Evolutionary conservation across 495 filamentous ascomycete genomes (phyloP), one percentile per base, ranked within the genome.

Genomic region (Apodospora peruviana): DNA sequence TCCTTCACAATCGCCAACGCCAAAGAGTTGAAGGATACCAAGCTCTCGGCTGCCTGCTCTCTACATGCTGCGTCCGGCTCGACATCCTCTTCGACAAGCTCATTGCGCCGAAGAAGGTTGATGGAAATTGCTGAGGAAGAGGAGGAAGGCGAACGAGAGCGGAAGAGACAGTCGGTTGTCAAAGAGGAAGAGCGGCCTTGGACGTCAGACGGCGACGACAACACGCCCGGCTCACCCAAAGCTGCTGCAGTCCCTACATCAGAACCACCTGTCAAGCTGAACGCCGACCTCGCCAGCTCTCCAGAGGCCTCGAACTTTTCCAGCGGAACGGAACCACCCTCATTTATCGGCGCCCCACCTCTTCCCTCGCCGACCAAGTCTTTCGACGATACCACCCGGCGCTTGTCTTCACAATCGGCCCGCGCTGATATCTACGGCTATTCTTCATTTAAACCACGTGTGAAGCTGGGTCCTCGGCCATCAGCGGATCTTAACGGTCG

Each of bases 81-180:
- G 9, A 87, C 87, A 40, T 89, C 84, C 24, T 95, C 90, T 10
- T 95, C 90, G 2, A 87, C 82, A 29, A 88, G 83, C 62, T 94
- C 87, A 25, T 73, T 90, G 52, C 84, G 83, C 38, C 76, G 80
- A 66, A 77, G 83, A 48, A 80, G 84, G 52, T 69, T 97, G 61
- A 83, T 89, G 73, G 93, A 93, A 66, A 97, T 96, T 60, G 83
- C 86, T 41, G 93, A 96, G 63, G 93, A 98, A 40, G 72, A 74
- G 42, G 82, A 84, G 52, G 81, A 86, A 39, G 73, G 74, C 25
- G 72, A 75, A 47, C 63, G 70, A 42, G 69, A 71, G 21, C 65
- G 60, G 29, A 78, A 77, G 53, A 65, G 69, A 55, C 71, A 75
- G 46, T 76, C 73, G 2, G 47, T 68, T 2, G 65, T 69, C n/a